Evolutionary conservation across 106 monocot genomes (phyloP).

Genomic region (Allium fistulosum): DNA sequence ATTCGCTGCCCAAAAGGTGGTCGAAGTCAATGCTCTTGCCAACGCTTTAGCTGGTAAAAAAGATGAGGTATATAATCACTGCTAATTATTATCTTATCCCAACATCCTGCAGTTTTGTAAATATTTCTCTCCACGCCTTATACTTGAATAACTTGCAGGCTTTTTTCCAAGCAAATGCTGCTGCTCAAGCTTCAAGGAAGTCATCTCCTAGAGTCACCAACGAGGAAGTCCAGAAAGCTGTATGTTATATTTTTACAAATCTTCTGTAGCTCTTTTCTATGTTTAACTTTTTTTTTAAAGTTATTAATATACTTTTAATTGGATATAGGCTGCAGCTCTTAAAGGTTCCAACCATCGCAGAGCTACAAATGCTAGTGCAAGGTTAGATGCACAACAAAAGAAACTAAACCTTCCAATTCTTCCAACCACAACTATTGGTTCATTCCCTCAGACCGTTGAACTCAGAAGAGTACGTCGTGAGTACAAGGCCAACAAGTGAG

Average conservation of each 20-base stretch:
- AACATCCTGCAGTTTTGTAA: no score
- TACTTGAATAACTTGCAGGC: background rate
- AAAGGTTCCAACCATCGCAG: conserved; percentile 16
- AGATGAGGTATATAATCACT: conserved; percentile 8
- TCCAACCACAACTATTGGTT: conserved; percentile 22
- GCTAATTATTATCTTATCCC: no score
- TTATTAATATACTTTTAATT: no score
- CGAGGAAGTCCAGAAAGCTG: conserved; percentile 24
- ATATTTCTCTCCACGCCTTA: no score
- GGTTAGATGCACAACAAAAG: conserved; percentile 21
- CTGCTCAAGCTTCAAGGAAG: conserved; percentile 21
- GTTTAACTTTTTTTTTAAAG: no score
- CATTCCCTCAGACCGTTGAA: conserved; percentile 16
- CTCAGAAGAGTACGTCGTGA: conserved; percentile 18
- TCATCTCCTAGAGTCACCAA: conserved; percentile 23
- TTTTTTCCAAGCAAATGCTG: conserved; percentile 15
- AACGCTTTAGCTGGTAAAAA: conserved; percentile 13
- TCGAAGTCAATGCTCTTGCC: conserved; percentile 19
- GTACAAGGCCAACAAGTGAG: conserved; percentile 18
- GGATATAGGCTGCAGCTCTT: conserved; percentile 10
- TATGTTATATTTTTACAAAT: background rate
- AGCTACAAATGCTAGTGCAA: conserved; percentile 16
- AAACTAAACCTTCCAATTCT: conserved; percentile 22
- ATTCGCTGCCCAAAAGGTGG: conserved; percentile 16
- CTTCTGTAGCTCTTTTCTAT: no score